Conservation (phyloP, 2,329 filamentous ascomycete species). For the Paracorniculantispora psalliotae region DNA sequence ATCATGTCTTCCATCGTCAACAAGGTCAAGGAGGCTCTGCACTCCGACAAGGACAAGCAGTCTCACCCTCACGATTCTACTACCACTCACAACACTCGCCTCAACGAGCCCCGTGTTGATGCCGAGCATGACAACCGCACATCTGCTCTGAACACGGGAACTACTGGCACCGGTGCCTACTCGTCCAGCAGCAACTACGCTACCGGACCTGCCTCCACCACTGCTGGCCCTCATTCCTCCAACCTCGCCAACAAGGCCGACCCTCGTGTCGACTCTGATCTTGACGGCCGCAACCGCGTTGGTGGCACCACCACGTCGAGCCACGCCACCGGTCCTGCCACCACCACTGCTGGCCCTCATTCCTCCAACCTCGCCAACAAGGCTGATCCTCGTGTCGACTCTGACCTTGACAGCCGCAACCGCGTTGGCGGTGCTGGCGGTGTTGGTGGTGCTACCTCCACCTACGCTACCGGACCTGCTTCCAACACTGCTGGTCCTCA, state of each 20-base stretch:
- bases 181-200: slow-evolving; percentile 17
- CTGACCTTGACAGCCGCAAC: slow-evolving; percentile 39
- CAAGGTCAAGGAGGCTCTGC: slow-evolving; percentile 55
- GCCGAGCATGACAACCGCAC: slow-evolving; percentile 45
- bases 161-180: slow-evolving; percentile 24
- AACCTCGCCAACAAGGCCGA: slow-evolving; percentile 44
- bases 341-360: slow-evolving; percentile 35
- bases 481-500: slow-evolving; percentile 35
- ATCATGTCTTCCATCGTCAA: slow-evolving; percentile 55
- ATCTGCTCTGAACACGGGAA: slow-evolving; percentile 19
- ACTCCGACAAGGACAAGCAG: slow-evolving; percentile 36
- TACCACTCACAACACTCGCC: slow-evolving; percentile 33
- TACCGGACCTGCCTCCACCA: slow-evolving; percentile 15
- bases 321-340: slow-evolving; percentile 17
- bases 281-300: slow-evolving; percentile 32
- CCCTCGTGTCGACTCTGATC: slow-evolving; percentile 47
- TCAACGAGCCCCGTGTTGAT: slow-evolving; percentile 39
- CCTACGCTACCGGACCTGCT: slow-evolving; percentile 16
- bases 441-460: background rate
- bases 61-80: slow-evolving; percentile 23
- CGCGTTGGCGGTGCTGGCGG: background rate
- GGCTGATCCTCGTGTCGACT: slow-evolving; percentile 47
- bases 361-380: slow-evolving; percentile 40
- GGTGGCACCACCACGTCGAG: slow-evolving; percentile 1
- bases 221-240: slow-evolving; percentile 37